Conservation (phyloP, 163 green algal species). For the Coccomyxa subellipsoidea region DNA sequence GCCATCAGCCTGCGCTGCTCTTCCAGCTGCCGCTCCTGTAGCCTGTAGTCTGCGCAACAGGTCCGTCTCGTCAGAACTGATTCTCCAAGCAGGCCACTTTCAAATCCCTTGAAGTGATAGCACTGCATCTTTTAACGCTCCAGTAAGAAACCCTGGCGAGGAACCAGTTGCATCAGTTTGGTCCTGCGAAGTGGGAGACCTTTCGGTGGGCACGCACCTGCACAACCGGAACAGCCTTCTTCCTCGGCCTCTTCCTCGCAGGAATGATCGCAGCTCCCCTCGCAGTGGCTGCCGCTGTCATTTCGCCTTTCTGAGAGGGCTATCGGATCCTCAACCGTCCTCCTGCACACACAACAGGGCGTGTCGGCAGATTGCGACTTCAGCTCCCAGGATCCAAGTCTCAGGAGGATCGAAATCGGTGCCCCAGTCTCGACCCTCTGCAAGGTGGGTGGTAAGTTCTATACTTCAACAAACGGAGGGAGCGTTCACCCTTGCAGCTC, state of each 20-base stretch:
- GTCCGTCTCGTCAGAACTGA: no score
- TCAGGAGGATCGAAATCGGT: no score
- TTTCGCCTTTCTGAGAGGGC: background rate
- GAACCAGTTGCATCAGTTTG: no score
- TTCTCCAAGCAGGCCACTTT: background rate
- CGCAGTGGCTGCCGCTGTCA: background rate
- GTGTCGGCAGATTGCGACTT: background rate
- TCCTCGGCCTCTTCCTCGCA: background rate
- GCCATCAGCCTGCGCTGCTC: background rate
- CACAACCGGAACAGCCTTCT: background rate
- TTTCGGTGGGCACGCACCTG: background rate
- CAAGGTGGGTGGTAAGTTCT: no score
- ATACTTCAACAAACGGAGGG: no score
- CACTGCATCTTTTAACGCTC: no score
- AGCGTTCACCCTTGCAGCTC: no score
- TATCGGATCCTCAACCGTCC: background rate
- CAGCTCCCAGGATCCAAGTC: no score
- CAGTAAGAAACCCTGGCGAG: no score
- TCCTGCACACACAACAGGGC: background rate
- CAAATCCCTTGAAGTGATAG: no score
- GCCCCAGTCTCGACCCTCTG: no score
- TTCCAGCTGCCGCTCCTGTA: background rate
- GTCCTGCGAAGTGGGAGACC: no score
- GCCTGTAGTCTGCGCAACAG: background rate
- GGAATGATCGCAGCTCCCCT: background rate